Percentiles rank a stretch among this genome's conserved stretches.
Evolutionary conservation across 257 asterid species (phyloP).

Genomic region (Solanum megistacrolobum): DNA sequence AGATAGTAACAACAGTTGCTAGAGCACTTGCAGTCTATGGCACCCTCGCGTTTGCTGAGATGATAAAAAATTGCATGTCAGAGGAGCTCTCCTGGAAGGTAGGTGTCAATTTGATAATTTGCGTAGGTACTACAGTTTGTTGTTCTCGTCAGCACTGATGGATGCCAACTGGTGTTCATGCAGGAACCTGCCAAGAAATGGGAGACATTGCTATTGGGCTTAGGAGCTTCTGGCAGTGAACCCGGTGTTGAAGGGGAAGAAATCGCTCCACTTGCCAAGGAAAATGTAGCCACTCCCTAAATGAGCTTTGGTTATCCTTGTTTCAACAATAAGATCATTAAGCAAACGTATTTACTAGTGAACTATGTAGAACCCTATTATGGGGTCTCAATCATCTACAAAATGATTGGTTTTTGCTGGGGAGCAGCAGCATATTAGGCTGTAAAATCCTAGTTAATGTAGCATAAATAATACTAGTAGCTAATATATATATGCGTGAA

Average conservation of each 20-base stretch:
- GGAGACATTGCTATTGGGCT: conserved; percentile 56
- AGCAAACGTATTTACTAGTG: not conserved
- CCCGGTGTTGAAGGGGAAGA: conserved; percentile 71
- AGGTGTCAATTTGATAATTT: not conserved
- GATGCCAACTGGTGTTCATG: not conserved
- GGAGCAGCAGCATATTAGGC: not conserved
- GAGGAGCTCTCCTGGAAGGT: conserved; percentile 98
- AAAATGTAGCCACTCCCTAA: conserved; percentile 81
- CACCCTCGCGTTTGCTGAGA: conserved; percentile 45
- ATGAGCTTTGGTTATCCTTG: not conserved
- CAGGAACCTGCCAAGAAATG: conserved; percentile 91
- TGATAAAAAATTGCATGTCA: conserved; percentile 81
- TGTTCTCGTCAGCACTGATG: not conserved
- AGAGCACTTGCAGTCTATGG: conserved; percentile 63
- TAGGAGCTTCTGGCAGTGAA: conserved; percentile 65
- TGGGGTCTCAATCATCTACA: not conserved
- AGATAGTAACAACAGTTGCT: conserved; percentile 45
- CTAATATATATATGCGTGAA: not conserved
- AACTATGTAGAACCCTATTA: not conserved
- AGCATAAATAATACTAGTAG: not conserved
- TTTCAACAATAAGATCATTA: not conserved
- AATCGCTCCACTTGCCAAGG: conserved; percentile 79
- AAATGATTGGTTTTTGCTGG: not conserved
- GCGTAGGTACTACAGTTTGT: not conserved
- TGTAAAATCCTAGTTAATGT: not conserved